Conservation (phyloP, 176 grass and related monocot genomes). For the Sorghum bicolor region DNA sequence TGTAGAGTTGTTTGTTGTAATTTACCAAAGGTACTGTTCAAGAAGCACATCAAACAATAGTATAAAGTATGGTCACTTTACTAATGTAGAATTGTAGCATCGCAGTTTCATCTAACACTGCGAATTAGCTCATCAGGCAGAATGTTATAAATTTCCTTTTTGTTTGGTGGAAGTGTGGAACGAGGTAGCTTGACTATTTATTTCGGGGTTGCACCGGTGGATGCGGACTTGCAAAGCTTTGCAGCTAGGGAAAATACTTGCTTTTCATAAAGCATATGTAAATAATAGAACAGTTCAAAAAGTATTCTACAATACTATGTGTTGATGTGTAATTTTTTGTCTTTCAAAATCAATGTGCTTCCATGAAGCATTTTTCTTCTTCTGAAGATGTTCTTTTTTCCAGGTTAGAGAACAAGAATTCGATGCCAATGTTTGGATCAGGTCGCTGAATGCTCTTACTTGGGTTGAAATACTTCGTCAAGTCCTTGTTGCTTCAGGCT, state of each 20-base stretch:
- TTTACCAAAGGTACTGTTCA: neutral
- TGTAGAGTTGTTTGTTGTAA: conserved; percentile 6
- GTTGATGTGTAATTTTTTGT: neutral
- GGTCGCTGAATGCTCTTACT: conserved; percentile 88
- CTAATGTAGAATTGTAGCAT: neutral
- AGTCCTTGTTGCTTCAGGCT: conserved; percentile 91
- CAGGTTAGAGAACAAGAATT: conserved; percentile 95
- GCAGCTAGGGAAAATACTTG: neutral
- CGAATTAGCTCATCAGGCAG: neutral
- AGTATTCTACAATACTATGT: neutral
- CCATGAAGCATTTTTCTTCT: neutral
- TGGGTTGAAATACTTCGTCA: conserved; percentile 97
- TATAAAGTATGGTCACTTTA: neutral
- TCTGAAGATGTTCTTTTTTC: conserved; percentile 26
- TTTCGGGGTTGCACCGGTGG: neutral
- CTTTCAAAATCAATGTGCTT: neutral
- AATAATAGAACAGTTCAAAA: neutral
- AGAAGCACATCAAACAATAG: neutral
- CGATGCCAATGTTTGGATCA: conserved; percentile 65
- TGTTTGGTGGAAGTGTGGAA: neutral
- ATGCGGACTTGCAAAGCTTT: neutral
- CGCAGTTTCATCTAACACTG: neutral
- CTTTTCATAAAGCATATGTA: conserved; percentile 2
- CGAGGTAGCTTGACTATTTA: neutral
- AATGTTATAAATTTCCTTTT: conserved; percentile 18